Evolutionary conservation across 352 stramenopile species (phyloP), one percentile per base, ranked within the genome.

Genomic region (Globisporangium abappressorium): DNA sequence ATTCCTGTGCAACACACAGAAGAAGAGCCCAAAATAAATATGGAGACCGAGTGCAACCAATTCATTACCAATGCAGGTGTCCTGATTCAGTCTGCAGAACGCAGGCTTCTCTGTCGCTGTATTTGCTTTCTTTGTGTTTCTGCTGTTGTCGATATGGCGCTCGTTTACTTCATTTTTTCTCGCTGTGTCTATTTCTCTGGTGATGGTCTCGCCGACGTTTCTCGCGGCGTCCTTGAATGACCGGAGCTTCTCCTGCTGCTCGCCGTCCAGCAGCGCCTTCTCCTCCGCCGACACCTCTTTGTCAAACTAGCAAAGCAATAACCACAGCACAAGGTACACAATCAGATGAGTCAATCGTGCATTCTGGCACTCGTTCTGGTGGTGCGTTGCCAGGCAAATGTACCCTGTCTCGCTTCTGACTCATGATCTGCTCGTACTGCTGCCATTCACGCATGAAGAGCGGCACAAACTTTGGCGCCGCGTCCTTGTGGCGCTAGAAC

Each of bases 401-500:
- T 51, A 86, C 76, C 59, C 75, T 74, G 58, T 91, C 72, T 46
- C 83, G 57, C 70, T 90, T 84, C 33, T 79, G 66, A 9, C 33
- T 62, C 72, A 95, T 80, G 65, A 80, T 68, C 33, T 64, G 61
- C 51, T 75, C 82, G 68, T 95, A 95, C 69, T 90, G 68, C 61
- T 90, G 72, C 88, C 88, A 95, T 67, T 95, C 88, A 30, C 68
- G 72, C 68, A 94, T 56, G 57, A 95, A 95, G 28, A 81, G 77
- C 70, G 79, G 74, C 56, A 95, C 83, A 58, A 93, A 95, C 70
- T 94, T 89, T 56, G 76, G 59, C 56, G 82, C 78, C 6, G 85
- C 86, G 57, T 78, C 76, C 79, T 94, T 94, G 76, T 95, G 88
- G 14, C 83, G 78, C 72, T 88, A 83, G 76, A 95, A 95, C 63